These are phyloP conservation scores for Polyplosphaeria fusca DNA, from an alignment of 495 filamentous ascomycete genomes.

Conservation along the genomic window DNA sequence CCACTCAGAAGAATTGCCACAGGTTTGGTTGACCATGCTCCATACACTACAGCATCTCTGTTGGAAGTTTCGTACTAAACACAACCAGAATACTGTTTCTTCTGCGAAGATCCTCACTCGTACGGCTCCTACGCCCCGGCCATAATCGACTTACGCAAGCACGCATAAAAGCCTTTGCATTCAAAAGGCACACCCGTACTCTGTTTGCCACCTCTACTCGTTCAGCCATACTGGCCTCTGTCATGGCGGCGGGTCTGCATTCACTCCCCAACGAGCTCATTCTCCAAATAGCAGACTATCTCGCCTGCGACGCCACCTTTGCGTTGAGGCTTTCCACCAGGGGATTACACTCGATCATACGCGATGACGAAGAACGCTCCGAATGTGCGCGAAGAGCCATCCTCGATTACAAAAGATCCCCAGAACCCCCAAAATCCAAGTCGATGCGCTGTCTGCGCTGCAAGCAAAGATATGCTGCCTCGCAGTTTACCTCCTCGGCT, in stretches of 20 bases:
- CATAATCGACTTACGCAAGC: no score
- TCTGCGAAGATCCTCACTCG: no score
- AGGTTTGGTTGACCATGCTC: no score
- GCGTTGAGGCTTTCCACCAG: slow-evolving; percentile 27
- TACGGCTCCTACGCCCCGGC: no score
- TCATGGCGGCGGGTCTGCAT: neutral
- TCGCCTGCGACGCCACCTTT: slow-evolving; percentile 22
- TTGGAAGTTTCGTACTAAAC: no score
- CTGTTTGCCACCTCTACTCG: no score
- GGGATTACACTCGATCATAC: slow-evolving; percentile 9
- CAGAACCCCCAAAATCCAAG: neutral
- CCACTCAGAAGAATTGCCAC: no score
- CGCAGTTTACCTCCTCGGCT: slow-evolving; percentile 21
- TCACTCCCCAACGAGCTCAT: slow-evolving; percentile 15
- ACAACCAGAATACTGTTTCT: no score
- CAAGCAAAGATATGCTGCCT: slow-evolving; percentile 18
- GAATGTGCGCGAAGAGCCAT: slow-evolving; percentile 23
- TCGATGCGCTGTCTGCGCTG: slow-evolving; percentile 29
- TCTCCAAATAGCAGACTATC: slow-evolving; percentile 24
- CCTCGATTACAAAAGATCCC: slow-evolving; percentile 12
- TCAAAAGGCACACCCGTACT: no score
- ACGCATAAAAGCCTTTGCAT: no score
- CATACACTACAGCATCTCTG: no score
- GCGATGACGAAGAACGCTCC: neutral
- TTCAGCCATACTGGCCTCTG: no score